Evolutionary conservation across 2,329 filamentous ascomycete species (phyloP).

Genomic region (Nemania bipapillata): DNA sequence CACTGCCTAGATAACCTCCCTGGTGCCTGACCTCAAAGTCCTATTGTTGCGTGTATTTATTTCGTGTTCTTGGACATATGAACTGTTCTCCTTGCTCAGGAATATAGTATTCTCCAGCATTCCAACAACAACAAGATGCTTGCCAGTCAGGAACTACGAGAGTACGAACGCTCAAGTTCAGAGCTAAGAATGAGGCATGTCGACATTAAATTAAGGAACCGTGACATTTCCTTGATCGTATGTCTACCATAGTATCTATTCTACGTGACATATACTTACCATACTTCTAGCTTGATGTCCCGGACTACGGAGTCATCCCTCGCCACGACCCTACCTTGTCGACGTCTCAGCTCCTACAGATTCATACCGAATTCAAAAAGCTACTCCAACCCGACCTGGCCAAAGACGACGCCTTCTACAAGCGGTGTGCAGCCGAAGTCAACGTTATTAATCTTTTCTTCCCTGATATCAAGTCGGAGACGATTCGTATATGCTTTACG

Average conservation of each 20-base stretch:
- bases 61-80: too few relatives aligned
- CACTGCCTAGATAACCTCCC: not conserved
- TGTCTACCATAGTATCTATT: not conserved
- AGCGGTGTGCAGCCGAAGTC: constrained; percentile 4
- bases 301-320: not conserved
- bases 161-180: not conserved
- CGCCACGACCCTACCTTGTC: not conserved
- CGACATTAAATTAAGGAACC: constrained; percentile 3
- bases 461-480: not conserved
- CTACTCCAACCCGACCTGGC: not conserved
- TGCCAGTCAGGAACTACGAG: not conserved
- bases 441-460: constrained; percentile 10
- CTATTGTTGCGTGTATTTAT: too few relatives aligned
- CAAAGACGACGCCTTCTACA: constrained; percentile 1
- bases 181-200: not conserved
- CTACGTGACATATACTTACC: not conserved
- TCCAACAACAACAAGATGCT: too few relatives aligned
- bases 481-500: constrained; percentile 9
- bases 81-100: too few relatives aligned
- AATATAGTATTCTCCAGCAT: too few relatives aligned
- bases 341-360: not conserved
- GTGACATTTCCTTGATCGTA: not conserved
- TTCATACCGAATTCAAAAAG: constrained; percentile 7
- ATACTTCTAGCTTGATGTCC: constrained; percentile 1
- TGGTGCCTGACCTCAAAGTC: not conserved